Evolutionary conservation across 257 asterid species (phyloP).

Genomic region (Dorcoceras hygrometricum): DNA sequence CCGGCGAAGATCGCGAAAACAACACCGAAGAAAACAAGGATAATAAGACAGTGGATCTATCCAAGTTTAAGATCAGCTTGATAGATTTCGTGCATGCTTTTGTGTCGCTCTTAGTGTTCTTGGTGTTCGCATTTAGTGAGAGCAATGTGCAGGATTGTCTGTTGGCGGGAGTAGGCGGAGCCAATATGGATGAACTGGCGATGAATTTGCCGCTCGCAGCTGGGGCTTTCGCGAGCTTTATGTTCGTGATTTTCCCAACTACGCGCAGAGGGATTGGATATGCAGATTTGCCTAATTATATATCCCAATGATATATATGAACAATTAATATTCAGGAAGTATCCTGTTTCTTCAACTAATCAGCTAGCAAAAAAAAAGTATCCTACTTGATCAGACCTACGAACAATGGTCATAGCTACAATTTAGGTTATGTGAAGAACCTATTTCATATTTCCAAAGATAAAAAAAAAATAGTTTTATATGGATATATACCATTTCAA

Average conservation of each 20-base stretch:
- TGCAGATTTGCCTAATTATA: constrained; percentile 36
- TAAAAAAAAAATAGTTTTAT: no score
- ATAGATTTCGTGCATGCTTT: constrained; percentile 52
- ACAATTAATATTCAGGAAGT: no score
- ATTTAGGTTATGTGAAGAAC: no score
- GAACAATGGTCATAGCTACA: no score
- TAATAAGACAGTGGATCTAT: constrained; percentile 23
- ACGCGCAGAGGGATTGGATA: constrained; percentile 61
- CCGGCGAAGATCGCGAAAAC: neutral
- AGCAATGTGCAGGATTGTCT: constrained; percentile 42
- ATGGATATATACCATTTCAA: no score
- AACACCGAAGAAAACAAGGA: neutral
- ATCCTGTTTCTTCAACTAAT: no score
- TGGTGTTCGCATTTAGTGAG: constrained; percentile 48
- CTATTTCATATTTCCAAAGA: no score
- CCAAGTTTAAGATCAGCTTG: constrained; percentile 32
- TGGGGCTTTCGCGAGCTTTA: constrained; percentile 50
- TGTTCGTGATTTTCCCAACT: constrained; percentile 56
- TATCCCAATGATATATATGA: neutral
- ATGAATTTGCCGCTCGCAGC: constrained; percentile 57
- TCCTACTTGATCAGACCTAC: no score
- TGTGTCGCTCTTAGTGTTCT: constrained; percentile 47
- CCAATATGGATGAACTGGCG: constrained; percentile 39
- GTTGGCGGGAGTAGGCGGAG: constrained; percentile 43
- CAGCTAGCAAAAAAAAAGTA: no score